Evolutionary conservation across 2,329 filamentous ascomycete species (phyloP), one percentile per base, ranked within the genome.

Genomic region (Malbranchea zuffiana): DNA sequence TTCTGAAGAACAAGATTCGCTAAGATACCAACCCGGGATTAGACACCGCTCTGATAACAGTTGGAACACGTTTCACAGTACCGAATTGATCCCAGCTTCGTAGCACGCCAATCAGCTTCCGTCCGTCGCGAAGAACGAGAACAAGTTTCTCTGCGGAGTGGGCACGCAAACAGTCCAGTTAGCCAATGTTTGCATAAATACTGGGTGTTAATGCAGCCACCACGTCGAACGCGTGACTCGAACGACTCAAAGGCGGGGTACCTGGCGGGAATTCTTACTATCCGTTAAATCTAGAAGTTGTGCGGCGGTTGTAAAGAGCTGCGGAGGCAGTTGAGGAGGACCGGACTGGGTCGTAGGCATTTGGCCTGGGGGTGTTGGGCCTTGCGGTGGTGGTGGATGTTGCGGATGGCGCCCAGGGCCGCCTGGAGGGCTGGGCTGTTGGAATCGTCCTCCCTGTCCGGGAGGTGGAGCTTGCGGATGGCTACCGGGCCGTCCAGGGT

Each of bases 61-160:
- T 8, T 12, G 11, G 11, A 16, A 32, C 24, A 17, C 8, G n/a
- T 2, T 28, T 13, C 6, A 26, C 60, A 69, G 53, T 78, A 94
- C 87, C 88, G 55, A 94, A 96, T 62, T 98, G 90, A 63, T 98
- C 90, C 85, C 90, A 98, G 50, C 84, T 93, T 53, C 90, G 74
- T 49, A 98, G 65, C 31, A 96, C 83, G 19, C 90, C 90, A 49
- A 93, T 82, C 48, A 96, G 69, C 65, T 96, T 96, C 51, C 88
- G 77, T 44, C 92, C 90, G 57, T 98, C 90, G 49, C 90, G 81
- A 38, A 98, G 72, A 31, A 87, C 78, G 39, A 96, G 73, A 64
- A 95, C 78, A 42, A 98, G 77, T 66, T 98, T 98, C 68, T 98
- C 90, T 96, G 23, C 10, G 55, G 42, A 59, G 52, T 46, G 33